phyloP scores from a whole-genome alignment of 202 grass and related monocot species.

The Bolboschoenoplectus hybrid region DNA sequence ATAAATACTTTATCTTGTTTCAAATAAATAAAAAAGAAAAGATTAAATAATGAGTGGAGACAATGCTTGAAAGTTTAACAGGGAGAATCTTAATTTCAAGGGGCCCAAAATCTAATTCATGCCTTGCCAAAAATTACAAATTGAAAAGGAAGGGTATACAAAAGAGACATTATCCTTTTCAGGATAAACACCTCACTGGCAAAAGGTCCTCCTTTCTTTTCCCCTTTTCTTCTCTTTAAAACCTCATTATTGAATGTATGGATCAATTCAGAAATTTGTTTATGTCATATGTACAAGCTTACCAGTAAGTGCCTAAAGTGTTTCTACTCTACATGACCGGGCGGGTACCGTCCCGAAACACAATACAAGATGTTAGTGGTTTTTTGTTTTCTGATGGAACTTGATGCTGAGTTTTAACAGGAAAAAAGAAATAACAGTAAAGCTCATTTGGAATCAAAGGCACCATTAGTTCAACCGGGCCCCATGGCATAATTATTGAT shows the following conservation, averaged over 20 bases:
- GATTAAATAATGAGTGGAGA: background rate
- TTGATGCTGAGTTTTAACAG: background rate
- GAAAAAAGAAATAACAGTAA: background rate
- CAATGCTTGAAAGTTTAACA: slow-evolving; percentile 26
- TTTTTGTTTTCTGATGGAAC: background rate
- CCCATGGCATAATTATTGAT: background rate
- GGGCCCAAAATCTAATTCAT: slow-evolving; percentile 9
- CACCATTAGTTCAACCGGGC: background rate
- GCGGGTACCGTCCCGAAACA: background rate
- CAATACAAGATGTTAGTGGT: background rate
- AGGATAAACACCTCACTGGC: slow-evolving; percentile 8
- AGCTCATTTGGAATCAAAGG: background rate
- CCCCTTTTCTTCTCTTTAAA: background rate
- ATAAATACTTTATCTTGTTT: background rate
- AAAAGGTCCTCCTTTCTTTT: slow-evolving; percentile 6
- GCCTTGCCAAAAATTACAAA: slow-evolving; percentile 21
- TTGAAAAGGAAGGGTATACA: slow-evolving; percentile 32
- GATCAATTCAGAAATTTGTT: background rate
- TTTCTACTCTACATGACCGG: background rate
- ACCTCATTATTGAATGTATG: background rate
- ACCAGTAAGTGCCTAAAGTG: background rate
- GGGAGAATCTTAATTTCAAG: slow-evolving; percentile 19
- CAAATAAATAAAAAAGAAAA: background rate
- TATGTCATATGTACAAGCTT: background rate
- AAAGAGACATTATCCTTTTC: slow-evolving; percentile 36